A percentile compares a stretch with the other conserved stretches of the same genome.
Conservation (phyloP, 371 early-diverging fungal genomes). For the Parasitella parasitica region DNA sequence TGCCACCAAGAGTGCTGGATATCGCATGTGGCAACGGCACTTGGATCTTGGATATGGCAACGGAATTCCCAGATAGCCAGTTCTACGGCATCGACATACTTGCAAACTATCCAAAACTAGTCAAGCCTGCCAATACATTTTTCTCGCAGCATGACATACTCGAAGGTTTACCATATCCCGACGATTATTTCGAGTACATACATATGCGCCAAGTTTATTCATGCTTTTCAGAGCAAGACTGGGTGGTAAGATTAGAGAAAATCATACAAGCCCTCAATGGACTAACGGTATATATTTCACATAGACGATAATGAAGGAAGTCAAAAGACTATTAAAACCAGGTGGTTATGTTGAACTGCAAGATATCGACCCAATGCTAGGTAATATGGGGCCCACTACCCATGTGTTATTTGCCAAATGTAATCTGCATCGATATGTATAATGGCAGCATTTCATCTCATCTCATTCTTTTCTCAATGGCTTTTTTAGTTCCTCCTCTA, state of each 20-base stretch:
- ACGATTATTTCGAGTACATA: conserved; percentile 56
- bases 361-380: conserved; percentile 49
- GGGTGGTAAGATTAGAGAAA: conserved; percentile 29
- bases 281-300: neutral
- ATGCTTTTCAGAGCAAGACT: conserved; percentile 37
- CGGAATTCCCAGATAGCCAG: conserved; percentile 52
- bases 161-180: conserved; percentile 51
- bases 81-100: conserved; percentile 52
- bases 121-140: conserved; percentile 51
- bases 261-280: neutral
- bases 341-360: conserved; percentile 58
- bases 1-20: conserved; percentile 34
- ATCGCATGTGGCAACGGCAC: conserved; percentile 47
- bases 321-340: conserved; percentile 51
- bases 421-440: conserved; percentile 10
- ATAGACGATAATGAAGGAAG: conserved; percentile 25
- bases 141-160: conserved; percentile 50
- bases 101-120: conserved; percentile 47
- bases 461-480: neutral
- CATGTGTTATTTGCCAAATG: conserved; percentile 18
- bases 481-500: conserved; percentile 13
- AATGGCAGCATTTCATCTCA: neutral
- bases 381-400: conserved; percentile 46
- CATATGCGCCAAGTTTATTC: conserved; percentile 48
- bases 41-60: conserved; percentile 57